Conservation (phyloP, 2,329 filamentous ascomycete genomes). For the Pseudonectria foliicola region DNA sequence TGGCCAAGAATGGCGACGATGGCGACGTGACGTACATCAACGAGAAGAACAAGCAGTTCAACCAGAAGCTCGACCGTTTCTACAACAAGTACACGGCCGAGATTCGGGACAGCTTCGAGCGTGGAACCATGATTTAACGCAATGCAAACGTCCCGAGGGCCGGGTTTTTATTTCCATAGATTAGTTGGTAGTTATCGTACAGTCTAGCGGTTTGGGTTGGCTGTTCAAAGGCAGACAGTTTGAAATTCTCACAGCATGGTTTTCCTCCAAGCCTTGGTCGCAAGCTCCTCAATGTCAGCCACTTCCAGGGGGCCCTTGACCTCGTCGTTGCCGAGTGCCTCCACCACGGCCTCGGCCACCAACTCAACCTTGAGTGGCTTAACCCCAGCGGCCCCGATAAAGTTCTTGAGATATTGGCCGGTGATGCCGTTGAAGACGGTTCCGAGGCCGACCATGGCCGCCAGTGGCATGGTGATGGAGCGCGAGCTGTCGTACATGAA, state of each 20-base stretch:
- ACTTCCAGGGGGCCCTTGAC: slow-evolving; percentile 72
- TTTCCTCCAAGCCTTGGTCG: slow-evolving; percentile 78
- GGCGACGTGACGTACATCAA: slow-evolving; percentile 98
- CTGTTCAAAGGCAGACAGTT: slow-evolving; percentile 7
- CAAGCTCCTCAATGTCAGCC: slow-evolving; percentile 72
- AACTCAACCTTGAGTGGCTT: slow-evolving; percentile 84
- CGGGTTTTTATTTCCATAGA: slow-evolving; percentile 8
- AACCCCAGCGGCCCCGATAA: slow-evolving; percentile 75
- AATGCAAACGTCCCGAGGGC: slow-evolving; percentile 7
- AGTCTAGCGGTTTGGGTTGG: slow-evolving; percentile 21
- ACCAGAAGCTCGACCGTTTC: slow-evolving; percentile 90
- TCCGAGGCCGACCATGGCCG: slow-evolving; percentile 66
- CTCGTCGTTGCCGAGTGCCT: slow-evolving; percentile 69
- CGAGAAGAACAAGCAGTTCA: slow-evolving; percentile 99
- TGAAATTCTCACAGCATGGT: slow-evolving; percentile 63
- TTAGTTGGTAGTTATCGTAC: slow-evolving; percentile 22
- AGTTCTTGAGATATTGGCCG: slow-evolving; percentile 64
- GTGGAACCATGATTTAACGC: slow-evolving; percentile 84
- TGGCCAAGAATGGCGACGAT: slow-evolving; percentile 72
- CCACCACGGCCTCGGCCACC: slow-evolving; percentile 83
- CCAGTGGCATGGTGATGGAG: slow-evolving; percentile 76
- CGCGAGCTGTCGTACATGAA: slow-evolving; percentile 86
- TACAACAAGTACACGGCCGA: slow-evolving; percentile 99
- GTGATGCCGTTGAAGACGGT: slow-evolving; percentile 70
- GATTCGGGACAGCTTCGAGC: slow-evolving; percentile 94